Evolutionary conservation across 768 basidiomycete species (phyloP), one percentile per base, ranked within the genome.

Genomic region (Pulveroboletus sp.): DNA sequence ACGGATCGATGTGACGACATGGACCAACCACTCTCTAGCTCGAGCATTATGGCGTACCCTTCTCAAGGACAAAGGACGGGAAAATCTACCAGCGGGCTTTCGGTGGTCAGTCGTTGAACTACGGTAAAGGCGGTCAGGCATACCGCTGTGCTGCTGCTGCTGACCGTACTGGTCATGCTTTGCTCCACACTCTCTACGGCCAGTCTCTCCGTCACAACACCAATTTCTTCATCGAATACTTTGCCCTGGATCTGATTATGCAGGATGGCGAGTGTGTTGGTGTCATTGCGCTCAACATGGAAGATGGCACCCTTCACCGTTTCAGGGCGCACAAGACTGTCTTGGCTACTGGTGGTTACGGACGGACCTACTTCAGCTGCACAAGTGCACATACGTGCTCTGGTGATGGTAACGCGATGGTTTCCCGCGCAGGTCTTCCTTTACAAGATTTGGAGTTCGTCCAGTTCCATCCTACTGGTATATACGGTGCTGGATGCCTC

Each of bases 381-480:
- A 98, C 96, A 31, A 93, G 90, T 65, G 96, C 96, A 38, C 96
- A 99, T 70, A 99, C 96, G 16, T 99, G 96, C 74, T 89, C 95
- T 46, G 96, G 96, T 65, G 96, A 99, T 58, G 96, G 96, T 51
- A 97, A 97, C 63, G 96, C 91, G 27, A 99, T 99, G 96, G 93
- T 98, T 57, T 85, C 85, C 43, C 84, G 96, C 63, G 96, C 96
- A 23, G 96, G 96, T 27, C 77, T 99, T 45, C 96, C 96, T 46
- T 77, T 98, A 37, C 96, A 98, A 73, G 96, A 99, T 73, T 70
- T 88, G 53, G 96, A 99, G 71, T 99, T 99, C 67, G 94, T 98
- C n/a, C 96, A 99, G 69, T 99, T 99, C 90, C 96, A 98, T 70
- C 96, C 96, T 3, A 98, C 96, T 39, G 96, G 96, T 72, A 98